These are phyloP conservation scores for Gracilaria caudata DNA, from an alignment of 23 red algal species.

Conservation along the genomic window DNA sequence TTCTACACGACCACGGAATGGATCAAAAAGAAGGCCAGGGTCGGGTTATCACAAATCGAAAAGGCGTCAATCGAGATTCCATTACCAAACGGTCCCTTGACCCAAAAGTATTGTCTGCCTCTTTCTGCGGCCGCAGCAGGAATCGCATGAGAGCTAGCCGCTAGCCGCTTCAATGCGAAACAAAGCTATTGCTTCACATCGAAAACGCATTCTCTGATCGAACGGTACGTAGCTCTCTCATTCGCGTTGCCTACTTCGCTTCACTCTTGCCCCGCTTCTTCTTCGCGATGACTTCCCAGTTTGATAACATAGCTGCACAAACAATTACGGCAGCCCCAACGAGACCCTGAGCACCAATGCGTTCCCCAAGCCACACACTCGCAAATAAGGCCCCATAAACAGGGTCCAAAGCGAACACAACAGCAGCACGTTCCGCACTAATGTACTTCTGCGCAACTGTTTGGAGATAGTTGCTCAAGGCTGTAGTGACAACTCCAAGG, in stretches of 20 bases:
- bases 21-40: too few relatives aligned
- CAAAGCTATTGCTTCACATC: too few relatives aligned
- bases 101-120: too few relatives aligned
- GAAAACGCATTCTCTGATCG: too few relatives aligned
- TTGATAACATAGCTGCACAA: constrained; percentile 73
- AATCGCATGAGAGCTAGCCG: too few relatives aligned
- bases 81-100: too few relatives aligned
- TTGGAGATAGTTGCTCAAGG: constrained; percentile 89
- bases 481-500: constrained; percentile 88
- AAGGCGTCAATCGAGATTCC: too few relatives aligned
- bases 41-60: too few relatives aligned
- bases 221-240: not conserved
- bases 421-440: constrained; percentile 82
- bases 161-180: too few relatives aligned
- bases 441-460: constrained; percentile 80
- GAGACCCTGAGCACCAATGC: constrained; percentile 64
- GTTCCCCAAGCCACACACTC: constrained; percentile 66
- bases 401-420: constrained; percentile 95
- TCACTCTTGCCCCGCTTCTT: not conserved
- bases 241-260: not conserved
- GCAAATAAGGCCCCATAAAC: constrained; percentile 93
- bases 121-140: too few relatives aligned
- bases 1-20: too few relatives aligned
- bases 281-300: constrained; percentile 7
- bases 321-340: constrained; percentile 76